Base-by-base conservation (phyloP, 2,329 filamentous ascomycete species). In the Exophiala lecanii-corni region DNA sequence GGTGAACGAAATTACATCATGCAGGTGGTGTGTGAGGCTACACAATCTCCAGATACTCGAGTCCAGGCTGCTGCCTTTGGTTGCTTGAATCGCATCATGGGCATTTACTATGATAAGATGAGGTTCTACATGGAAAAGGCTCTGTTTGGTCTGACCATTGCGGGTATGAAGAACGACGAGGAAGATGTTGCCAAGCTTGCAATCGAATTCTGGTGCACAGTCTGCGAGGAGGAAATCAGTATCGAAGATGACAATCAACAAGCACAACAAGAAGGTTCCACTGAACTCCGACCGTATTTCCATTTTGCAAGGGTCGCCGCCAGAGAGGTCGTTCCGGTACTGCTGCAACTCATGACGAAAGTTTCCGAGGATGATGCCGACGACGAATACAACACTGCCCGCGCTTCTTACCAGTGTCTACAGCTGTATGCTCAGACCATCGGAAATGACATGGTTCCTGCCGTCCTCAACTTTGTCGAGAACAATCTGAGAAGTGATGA, bases 81-180 rank as follows among this genome's bases (percentile, higher is more conserved):
- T 58, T 97, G 92, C 66, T 73, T 98, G 56, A 98, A 98, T 78
- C 82, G 92, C 60, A 97, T 98, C 67, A 98, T 98, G 92, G 86
- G 79, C 49, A 79, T 96, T 52, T 98, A 98, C 76, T 98, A 98
- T 67, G 92, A 98, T 61, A 94, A 96, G 73, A 98, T 98, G 92
- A 84, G 89, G 60, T 98, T 96, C 71, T 98, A 98, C 74, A 98
- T 98, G 92, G 92, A 98, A 76, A 97, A 97, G 79, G 92, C 92
- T 25, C 78, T 98, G 32, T 98, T 98, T 59, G 92, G 92, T 45
- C 77, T 98, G 30, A 98, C 92, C 28, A 95, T 98, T 52, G 82
- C 95, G 64, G 92, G 92, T 56, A 98, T 98, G 92, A 96, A 95
- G 79, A 94, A 82, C 59, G 84, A 89, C 5, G 92, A 98, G 58